Evolutionary conservation across 345 rosid species (phyloP).

Genomic region (Heritiera littoralis): DNA sequence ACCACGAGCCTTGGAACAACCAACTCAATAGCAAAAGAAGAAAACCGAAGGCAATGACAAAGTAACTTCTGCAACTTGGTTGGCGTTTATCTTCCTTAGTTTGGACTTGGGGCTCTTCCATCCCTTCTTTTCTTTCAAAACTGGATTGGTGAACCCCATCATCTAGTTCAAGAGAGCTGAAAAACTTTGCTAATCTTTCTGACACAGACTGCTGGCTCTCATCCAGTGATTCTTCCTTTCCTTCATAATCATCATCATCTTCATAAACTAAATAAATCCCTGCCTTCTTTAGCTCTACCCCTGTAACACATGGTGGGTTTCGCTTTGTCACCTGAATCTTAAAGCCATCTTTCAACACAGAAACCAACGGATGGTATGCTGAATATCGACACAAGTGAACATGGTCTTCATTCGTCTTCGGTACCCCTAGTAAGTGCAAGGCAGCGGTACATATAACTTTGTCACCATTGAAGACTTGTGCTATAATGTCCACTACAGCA

Average conservation of each 20-base stretch:
- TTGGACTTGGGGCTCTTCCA: not conserved
- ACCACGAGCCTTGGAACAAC: not conserved
- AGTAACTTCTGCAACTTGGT: not conserved
- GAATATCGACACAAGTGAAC: slow-evolving; percentile 56
- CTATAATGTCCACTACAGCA: slow-evolving; percentile 40
- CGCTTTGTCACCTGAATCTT: slow-evolving; percentile 31
- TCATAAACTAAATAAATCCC: slow-evolving; percentile 51
- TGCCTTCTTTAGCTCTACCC: slow-evolving; percentile 40
- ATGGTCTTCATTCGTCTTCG: slow-evolving; percentile 44
- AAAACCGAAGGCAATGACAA: not conserved
- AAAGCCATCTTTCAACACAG: slow-evolving; percentile 36
- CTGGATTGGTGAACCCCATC: not conserved
- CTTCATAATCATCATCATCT: slow-evolving; percentile 48
- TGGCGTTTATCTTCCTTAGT: not conserved
- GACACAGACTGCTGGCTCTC: slow-evolving; percentile 43
- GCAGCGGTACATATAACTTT: not conserved
- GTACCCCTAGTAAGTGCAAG: slow-evolving; percentile 50
- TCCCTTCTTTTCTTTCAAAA: not conserved
- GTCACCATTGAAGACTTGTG: slow-evolving; percentile 33
- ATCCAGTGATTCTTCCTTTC: slow-evolving; percentile 41
- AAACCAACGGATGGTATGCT: slow-evolving; percentile 34
- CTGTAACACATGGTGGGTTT: slow-evolving; percentile 31
- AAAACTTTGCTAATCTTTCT: slow-evolving; percentile 42
- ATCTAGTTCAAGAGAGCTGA: slow-evolving; percentile 31
- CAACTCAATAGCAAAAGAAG: not conserved